Evolutionary conservation across 495 filamentous ascomycete genomes (phyloP).

Genomic region (Podospora appendiculata): DNA sequence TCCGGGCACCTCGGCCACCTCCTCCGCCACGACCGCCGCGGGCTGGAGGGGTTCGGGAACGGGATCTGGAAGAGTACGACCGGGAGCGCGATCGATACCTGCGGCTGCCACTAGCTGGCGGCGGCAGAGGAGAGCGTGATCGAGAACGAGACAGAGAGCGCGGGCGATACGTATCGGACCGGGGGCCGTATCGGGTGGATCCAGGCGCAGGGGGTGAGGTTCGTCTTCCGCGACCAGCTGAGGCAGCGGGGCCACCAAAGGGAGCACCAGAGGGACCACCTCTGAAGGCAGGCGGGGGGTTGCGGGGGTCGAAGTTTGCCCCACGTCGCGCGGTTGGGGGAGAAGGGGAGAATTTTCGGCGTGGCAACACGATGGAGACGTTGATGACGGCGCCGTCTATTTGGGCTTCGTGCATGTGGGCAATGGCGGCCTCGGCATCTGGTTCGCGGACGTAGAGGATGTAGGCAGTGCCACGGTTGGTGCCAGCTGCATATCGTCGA

Average conservation of each 20-base stretch:
- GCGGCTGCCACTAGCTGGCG: conserved; percentile 25
- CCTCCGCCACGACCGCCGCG: conserved; percentile 33
- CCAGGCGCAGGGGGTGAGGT: conserved; percentile 20
- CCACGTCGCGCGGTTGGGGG: conserved; percentile 42
- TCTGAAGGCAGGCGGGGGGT: conserved; percentile 30
- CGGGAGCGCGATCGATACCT: conserved; percentile 41
- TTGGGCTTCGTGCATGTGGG: conserved; percentile 97
- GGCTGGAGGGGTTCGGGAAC: conserved; percentile 32
- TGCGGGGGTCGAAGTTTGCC: conserved; percentile 39
- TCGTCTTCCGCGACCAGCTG: conserved; percentile 27
- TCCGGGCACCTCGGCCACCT: conserved; percentile 28
- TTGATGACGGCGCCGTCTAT: conserved; percentile 81
- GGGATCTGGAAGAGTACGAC: conserved; percentile 41
- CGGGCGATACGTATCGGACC: conserved; percentile 47
- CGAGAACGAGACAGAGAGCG: conserved; percentile 40
- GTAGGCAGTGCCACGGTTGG: conserved; percentile 91
- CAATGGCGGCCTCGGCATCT: conserved; percentile 82
- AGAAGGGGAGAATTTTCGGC: conserved; percentile 52
- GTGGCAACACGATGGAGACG: conserved; percentile 89
- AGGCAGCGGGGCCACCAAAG: conserved; percentile 7
- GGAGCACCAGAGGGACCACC: conserved; percentile 20
- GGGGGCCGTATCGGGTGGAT: conserved; percentile 31
- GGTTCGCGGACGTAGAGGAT: conserved; percentile 72
- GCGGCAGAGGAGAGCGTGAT: conserved; percentile 30
- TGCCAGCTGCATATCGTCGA: conserved; percentile 53